phyloP scores from a whole-genome alignment of 2,329 filamentous ascomycete species.

The Gnomoniopsis sp. region DNA sequence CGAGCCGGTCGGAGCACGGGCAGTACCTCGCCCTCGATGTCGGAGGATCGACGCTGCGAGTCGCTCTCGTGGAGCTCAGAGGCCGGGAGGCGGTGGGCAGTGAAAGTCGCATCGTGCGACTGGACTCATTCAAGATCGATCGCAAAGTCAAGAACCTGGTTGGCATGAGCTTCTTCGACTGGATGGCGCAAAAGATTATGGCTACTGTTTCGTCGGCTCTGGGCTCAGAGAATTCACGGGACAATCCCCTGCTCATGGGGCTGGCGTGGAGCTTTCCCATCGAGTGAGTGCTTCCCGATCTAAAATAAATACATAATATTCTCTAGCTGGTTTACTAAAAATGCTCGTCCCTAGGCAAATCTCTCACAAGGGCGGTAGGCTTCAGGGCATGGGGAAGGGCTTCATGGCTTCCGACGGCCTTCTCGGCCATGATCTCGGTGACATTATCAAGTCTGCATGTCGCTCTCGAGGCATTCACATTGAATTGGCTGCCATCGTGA shows the following conservation, averaged over 20 bases:
- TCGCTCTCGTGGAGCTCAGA: conserved; percentile 59
- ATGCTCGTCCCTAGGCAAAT: conserved; percentile 51
- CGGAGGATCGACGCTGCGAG: conserved; percentile 65
- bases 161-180: conserved; percentile 62
- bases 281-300: conserved; percentile 47
- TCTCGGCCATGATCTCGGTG: conserved; percentile 56
- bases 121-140: conserved; percentile 54
- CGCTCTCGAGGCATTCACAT: conserved; percentile 47
- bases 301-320: too few species aligned
- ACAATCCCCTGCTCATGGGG: conserved; percentile 53
- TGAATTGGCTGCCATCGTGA: conserved; percentile 58
- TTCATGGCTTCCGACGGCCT: conserved; percentile 58
- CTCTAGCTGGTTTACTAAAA: neutral
- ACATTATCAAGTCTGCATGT: conserved; percentile 55
- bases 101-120: conserved; percentile 51
- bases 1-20: conserved; percentile 56
- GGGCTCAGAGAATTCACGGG: conserved; percentile 32
- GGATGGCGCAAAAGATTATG: conserved; percentile 61
- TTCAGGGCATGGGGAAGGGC: conserved; percentile 64
- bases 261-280: conserved; percentile 70
- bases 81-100: conserved; percentile 38
- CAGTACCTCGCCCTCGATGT: conserved; percentile 63
- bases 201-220: conserved; percentile 50
- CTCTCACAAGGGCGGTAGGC: conserved; percentile 55
- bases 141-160: conserved; percentile 52